Percentiles rank a stretch among this genome's conserved stretches.
Evolutionary conservation across 169 alveolate genomes (phyloP).

Genomic region (Blepharisma undulans): DNA sequence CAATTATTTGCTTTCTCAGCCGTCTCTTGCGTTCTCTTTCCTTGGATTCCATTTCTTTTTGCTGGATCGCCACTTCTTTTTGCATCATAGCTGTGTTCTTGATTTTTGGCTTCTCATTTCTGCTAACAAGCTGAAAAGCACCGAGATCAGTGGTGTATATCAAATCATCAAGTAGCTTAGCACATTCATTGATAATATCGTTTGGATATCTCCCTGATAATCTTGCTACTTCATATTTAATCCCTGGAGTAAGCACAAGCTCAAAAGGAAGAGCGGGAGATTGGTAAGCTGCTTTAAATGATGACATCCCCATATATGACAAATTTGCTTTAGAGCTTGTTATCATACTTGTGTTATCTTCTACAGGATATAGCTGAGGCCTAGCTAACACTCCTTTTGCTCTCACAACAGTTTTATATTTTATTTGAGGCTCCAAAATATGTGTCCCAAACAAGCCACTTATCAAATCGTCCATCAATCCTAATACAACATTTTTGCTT

Average conservation of each 20-base stretch:
- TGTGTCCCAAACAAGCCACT: neutral
- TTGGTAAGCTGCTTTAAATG: constrained; percentile 6
- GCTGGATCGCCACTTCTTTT: constrained; percentile 32
- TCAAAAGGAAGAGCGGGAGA: constrained; percentile 5
- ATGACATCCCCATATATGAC: neutral
- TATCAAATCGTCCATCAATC: constrained; percentile 22
- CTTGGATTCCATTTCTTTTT: constrained; percentile 37
- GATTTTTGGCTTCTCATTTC: constrained; percentile 10
- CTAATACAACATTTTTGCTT: neutral
- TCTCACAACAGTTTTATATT: neutral
- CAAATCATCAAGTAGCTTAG: neutral
- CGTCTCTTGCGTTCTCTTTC: constrained; percentile 26
- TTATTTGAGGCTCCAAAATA: constrained; percentile 7
- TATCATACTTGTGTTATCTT: neutral
- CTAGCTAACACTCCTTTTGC: constrained; percentile 22
- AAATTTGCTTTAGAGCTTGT: neutral
- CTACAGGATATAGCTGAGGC: constrained; percentile 14
- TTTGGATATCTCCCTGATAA: neutral
- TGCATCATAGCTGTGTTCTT: neutral
- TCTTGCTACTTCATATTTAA: constrained; percentile 24
- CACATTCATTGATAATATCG: neutral
- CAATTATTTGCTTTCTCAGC: constrained; percentile 26
- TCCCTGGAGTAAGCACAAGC: constrained; percentile 9
- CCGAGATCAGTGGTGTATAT: constrained; percentile 24
- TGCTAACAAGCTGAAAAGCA: neutral